phyloP scores from a whole-genome alignment of 805 yeast genomes.

The Pichia eremophila region DNA sequence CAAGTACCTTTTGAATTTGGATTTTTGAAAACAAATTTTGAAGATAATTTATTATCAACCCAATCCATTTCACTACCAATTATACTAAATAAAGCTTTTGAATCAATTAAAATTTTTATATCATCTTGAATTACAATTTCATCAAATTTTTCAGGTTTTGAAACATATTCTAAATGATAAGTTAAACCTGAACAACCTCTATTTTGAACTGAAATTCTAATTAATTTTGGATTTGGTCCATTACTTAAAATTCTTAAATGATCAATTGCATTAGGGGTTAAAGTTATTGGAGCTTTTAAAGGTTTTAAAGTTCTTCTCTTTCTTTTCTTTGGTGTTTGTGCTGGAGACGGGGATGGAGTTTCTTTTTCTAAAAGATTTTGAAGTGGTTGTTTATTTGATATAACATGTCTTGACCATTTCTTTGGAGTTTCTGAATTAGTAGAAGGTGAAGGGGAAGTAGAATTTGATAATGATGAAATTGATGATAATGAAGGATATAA shows the following conservation, averaged over 20 bases:
- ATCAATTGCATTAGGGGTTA: conserved; percentile 63
- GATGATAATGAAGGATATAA: not conserved
- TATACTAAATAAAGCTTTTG: conserved; percentile 90
- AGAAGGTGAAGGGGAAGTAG: not conserved
- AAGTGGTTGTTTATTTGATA: conserved; percentile 10
- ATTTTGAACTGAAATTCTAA: conserved; percentile 88
- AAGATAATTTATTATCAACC: conserved; percentile 85
- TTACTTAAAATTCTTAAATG: conserved; percentile 62
- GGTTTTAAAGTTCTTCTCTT: conserved; percentile 67
- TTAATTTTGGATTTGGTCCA: conserved; percentile 81
- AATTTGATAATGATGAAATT: not conserved
- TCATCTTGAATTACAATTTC: conserved; percentile 91
- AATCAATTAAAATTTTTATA: conserved; percentile 84
- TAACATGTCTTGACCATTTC: conserved; percentile 26
- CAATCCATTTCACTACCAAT: conserved; percentile 99
- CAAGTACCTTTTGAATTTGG: conserved; percentile 98
- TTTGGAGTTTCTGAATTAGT: conserved; percentile 1
- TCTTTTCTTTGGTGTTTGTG: conserved; percentile 11
- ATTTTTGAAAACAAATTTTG: conserved; percentile 85
- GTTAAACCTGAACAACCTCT: conserved; percentile 96
- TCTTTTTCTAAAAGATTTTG: not conserved
- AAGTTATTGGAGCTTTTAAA: conserved; percentile 79
- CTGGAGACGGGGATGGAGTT: not conserved
- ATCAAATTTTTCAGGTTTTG: conserved; percentile 88
- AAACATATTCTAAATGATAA: conserved; percentile 84